These are phyloP conservation scores for Ophiocordyceps camponoti-leonardi DNA, from an alignment of 2,329 filamentous ascomycete genomes.

Conservation along the genomic window DNA sequence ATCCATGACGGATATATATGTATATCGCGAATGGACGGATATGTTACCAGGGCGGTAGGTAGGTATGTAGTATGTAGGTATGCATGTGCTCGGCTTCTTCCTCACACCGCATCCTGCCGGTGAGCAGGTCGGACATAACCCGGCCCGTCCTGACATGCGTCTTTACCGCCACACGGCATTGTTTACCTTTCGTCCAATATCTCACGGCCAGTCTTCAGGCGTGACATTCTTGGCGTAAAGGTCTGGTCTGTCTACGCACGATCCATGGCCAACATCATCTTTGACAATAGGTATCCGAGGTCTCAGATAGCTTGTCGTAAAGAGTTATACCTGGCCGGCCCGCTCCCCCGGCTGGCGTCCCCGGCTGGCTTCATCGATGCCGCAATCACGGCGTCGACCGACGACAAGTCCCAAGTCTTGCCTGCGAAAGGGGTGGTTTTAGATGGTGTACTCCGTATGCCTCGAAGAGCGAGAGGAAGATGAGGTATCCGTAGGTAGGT, in stretches of 20 bases:
- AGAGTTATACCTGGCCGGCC: conserved; percentile 5
- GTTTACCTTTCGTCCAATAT: neutral
- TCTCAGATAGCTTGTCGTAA: no score
- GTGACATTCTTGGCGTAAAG: conserved; percentile 21
- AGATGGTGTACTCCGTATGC: no score
- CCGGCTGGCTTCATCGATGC: conserved; percentile 4
- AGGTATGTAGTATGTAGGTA: no score
- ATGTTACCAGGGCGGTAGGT: no score
- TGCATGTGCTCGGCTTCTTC: no score
- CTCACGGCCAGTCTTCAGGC: conserved; percentile 11
- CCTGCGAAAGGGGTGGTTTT: neutral
- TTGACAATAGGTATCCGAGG: no score
- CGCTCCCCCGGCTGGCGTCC: conserved; percentile 2
- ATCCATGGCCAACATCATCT: no score
- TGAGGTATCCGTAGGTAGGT: no score
- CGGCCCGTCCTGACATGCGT: neutral
- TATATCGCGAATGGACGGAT: no score
- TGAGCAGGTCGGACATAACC: neutral
- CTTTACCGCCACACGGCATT: neutral
- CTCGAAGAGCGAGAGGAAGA: no score
- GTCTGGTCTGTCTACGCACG: neutral
- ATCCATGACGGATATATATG: no score
- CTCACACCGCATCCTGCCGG: neutral
- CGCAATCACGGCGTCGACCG: conserved; percentile 8
- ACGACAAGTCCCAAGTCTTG: conserved; percentile 2